Conservation (phyloP, 164 flowering plant genomes). For the Akebia trifoliata region DNA sequence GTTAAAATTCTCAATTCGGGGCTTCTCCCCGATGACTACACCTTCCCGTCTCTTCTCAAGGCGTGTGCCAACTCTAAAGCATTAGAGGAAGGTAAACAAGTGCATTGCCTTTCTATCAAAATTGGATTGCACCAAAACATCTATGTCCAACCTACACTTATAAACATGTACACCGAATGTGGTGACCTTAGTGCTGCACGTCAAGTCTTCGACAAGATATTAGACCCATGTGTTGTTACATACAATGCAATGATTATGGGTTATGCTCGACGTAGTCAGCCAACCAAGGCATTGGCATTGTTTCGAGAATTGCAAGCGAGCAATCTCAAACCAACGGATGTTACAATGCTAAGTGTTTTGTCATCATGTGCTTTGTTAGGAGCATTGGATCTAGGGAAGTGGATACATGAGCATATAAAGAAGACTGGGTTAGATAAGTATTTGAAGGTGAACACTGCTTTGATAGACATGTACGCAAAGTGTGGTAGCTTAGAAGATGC, state of each 20-base stretch:
- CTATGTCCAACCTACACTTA: slow-evolving; percentile 49
- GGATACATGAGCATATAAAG: slow-evolving; percentile 63
- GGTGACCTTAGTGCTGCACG: slow-evolving; percentile 39
- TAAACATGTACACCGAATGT: slow-evolving; percentile 57
- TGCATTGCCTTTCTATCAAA: slow-evolving; percentile 50
- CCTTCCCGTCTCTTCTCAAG: slow-evolving; percentile 61
- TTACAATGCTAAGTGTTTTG: slow-evolving; percentile 57
- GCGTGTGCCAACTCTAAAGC: slow-evolving; percentile 49
- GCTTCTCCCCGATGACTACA: slow-evolving; percentile 50
- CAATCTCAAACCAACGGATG: slow-evolving; percentile 46
- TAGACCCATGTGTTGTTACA: slow-evolving; percentile 46
- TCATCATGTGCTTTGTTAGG: slow-evolving; percentile 62
- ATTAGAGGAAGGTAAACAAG: slow-evolving; percentile 51
- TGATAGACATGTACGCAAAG: slow-evolving; percentile 72
- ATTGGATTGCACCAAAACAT: slow-evolving; percentile 33
- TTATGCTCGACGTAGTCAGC: slow-evolving; percentile 46
- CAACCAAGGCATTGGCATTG: slow-evolving; percentile 57
- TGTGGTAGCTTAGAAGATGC: slow-evolving; percentile 77
- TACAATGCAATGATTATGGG: slow-evolving; percentile 59
- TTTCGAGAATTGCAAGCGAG: slow-evolving; percentile 54
- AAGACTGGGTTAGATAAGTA: slow-evolving; percentile 41
- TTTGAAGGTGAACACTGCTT: slow-evolving; percentile 66
- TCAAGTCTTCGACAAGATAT: slow-evolving; percentile 40
- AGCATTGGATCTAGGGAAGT: slow-evolving; percentile 59
- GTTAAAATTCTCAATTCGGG: slow-evolving; percentile 24